phyloP scores from a whole-genome alignment of 306 rosid genomes.

The Oxytropis ochrocephala region DNA sequence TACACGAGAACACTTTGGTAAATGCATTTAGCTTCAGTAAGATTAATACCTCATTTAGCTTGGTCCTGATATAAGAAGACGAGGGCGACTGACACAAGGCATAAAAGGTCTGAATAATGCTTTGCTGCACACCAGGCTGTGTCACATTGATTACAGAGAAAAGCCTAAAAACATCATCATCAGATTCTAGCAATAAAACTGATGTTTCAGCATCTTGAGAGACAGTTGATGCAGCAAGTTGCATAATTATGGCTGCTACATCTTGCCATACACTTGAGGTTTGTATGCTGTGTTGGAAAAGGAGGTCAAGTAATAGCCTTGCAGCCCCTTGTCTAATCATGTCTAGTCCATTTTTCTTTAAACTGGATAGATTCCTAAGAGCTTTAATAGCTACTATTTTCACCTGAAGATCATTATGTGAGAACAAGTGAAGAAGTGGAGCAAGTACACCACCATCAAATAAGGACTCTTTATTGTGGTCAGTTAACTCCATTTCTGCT shows the following conservation, averaged over 20 bases:
- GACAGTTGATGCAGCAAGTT: conserved; percentile 53
- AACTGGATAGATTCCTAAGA: conserved; percentile 67
- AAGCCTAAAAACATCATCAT: conserved; percentile 54
- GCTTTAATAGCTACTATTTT: conserved; percentile 57
- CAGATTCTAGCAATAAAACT: conserved; percentile 50
- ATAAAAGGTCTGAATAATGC: conserved; percentile 53
- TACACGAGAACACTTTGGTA: too few species aligned
- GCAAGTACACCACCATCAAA: conserved; percentile 54
- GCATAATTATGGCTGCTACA: conserved; percentile 52
- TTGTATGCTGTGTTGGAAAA: conserved; percentile 36
- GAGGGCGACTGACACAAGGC: conserved; percentile 61
- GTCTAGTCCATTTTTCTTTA: conserved; percentile 64
- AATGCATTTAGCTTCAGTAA: conserved; percentile 4
- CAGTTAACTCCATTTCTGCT: conserved; percentile 78
- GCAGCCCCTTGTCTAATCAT: conserved; percentile 67
- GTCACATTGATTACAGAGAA: conserved; percentile 39
- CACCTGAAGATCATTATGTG: conserved; percentile 39
- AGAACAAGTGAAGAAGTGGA: conserved; percentile 63
- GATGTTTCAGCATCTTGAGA: conserved; percentile 46
- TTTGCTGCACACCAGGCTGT: conserved; percentile 43
- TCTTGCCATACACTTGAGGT: conserved; percentile 42
- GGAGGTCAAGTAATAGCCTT: conserved; percentile 50
- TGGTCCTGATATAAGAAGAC: conserved; percentile 47
- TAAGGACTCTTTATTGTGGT: conserved; percentile 66
- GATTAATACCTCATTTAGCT: conserved; percentile 52